Evolutionary conservation across 176 grass and related monocot genomes (phyloP), one percentile per base, ranked within the genome.

Genomic region (Oryza rufipogon): DNA sequence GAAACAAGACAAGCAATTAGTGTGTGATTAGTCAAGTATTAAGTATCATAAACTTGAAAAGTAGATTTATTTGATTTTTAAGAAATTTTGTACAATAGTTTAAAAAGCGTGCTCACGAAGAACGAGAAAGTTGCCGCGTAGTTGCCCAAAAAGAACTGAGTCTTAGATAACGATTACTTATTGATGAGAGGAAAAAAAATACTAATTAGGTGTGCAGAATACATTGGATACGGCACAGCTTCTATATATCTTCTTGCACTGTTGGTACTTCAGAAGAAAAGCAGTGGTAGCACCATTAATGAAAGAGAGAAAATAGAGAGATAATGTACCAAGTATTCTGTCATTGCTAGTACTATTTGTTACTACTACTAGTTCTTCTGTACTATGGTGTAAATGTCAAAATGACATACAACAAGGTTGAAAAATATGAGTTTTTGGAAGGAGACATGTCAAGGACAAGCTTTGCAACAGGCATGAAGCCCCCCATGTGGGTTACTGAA

Each of bases 251-350:
- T 82, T 72, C 51, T 82, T 82, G 49, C 36, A 63, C 15, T 30
- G 36, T 85, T 75, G 77, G 82, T 89, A 70, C 81, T 80, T 75
- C 49, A 69, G 51, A 45, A 64, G 52, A 47, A 69, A 85, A 84
- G 38, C 49, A 69, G 70, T 47, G 25, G 20, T 23, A 25, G 45
- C 68, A 60, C 60, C 56, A 68, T 44, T 41, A 41, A 38, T 2
- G 1, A 66, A 80, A 60, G 6, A 79, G 9, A 26, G 49, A 30
- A 52, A 42, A 42, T 0, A 34, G 17, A 17, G 0, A 15, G 16
- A 36, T 19, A n/a, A 54, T 19, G 61, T 47, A 61, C 48, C 34
- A 13, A 32, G 52, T 56, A 20, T 20, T 56, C 17, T 56, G 52
- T 56, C 52, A 56, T 56, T 56, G 52, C 14, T 54, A 17, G 15